Conservation (phyloP, 2,329 filamentous ascomycete genomes). For the Penicillium sclerotigenum region DNA sequence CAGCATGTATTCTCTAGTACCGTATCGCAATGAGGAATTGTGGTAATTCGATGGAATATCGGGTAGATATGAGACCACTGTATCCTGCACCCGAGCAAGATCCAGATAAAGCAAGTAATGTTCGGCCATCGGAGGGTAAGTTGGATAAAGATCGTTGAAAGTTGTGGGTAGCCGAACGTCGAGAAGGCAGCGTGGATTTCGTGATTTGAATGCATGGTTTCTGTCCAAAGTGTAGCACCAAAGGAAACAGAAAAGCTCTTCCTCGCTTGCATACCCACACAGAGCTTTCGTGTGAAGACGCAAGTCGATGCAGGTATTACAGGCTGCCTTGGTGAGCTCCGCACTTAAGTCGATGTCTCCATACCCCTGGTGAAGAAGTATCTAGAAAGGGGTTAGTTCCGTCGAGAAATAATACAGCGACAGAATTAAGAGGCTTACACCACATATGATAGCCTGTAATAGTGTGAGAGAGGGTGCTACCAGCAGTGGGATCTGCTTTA, state of each 20-base stretch:
- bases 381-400: slow-evolving; percentile 5
- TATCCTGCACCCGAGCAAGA: slow-evolving; percentile 20
- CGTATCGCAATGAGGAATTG: background rate
- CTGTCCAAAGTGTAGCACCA: slow-evolving; percentile 26
- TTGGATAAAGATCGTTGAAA: background rate
- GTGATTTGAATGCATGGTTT: slow-evolving; percentile 23
- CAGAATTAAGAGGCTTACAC: background rate
- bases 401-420: background rate
- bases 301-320: slow-evolving; percentile 19
- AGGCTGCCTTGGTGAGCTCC: slow-evolving; percentile 20
- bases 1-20: slow-evolving; percentile 3
- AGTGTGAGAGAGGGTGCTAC: slow-evolving; percentile 9
- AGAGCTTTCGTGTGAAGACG: slow-evolving; percentile 1
- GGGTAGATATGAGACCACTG: slow-evolving; percentile 12
- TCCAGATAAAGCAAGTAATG: slow-evolving; percentile 18
- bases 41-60: background rate
- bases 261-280: slow-evolving; percentile 5
- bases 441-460: slow-evolving; percentile 15
- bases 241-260: slow-evolving; percentile 22
- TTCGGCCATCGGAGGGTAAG: slow-evolving; percentile 5
- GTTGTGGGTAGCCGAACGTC: slow-evolving; percentile 1
- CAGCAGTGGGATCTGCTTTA: slow-evolving; percentile 17
- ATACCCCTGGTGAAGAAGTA: slow-evolving; percentile 22
- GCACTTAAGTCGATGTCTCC: slow-evolving; percentile 18
- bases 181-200: slow-evolving; percentile 6